Percentiles rank a stretch among this genome's conserved stretches.
Evolutionary conservation across 2,329 filamentous ascomycete species (phyloP).

Genomic region (Ceratocystis harringtonii): DNA sequence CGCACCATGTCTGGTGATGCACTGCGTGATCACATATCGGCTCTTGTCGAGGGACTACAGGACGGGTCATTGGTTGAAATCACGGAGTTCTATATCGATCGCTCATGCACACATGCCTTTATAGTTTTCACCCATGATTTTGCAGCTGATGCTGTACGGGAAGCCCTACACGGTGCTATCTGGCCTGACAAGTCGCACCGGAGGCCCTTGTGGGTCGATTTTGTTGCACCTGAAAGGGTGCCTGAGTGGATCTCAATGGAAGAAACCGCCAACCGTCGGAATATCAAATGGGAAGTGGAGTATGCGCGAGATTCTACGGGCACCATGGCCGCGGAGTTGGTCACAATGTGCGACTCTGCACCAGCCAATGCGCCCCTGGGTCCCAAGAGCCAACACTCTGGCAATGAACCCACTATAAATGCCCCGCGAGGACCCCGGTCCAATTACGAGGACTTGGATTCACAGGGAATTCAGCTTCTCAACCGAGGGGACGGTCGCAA

Average conservation of each 20-base stretch:
- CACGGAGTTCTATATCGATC: constrained; percentile 61
- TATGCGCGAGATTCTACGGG: constrained; percentile 47
- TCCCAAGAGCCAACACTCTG: constrained; percentile 1
- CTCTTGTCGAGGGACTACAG: constrained; percentile 48
- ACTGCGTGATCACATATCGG: constrained; percentile 53
- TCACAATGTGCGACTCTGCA: constrained; percentile 19
- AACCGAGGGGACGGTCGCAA: neutral
- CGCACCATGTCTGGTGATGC: constrained; percentile 58
- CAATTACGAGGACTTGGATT: constrained; percentile 19
- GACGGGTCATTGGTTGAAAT: constrained; percentile 40
- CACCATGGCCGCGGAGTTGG: constrained; percentile 39
- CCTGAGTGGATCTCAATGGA: constrained; percentile 60
- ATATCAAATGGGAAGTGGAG: constrained; percentile 50
- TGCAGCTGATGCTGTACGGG: constrained; percentile 62
- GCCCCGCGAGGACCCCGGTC: constrained; percentile 26
- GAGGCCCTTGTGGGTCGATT: constrained; percentile 78
- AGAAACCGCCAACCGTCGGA: constrained; percentile 29
- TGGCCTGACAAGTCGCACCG: constrained; percentile 82
- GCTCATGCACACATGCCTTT: constrained; percentile 77
- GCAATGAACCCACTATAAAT: constrained; percentile 1
- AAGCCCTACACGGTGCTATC: constrained; percentile 57
- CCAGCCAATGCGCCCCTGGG: constrained; percentile 9
- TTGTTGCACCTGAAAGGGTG: constrained; percentile 63
- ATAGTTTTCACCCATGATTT: constrained; percentile 53
- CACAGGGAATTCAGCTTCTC: neutral